Conservation (phyloP, 2,329 filamentous ascomycete genomes). For the Stagonosporopsis chrysanthemi region DNA sequence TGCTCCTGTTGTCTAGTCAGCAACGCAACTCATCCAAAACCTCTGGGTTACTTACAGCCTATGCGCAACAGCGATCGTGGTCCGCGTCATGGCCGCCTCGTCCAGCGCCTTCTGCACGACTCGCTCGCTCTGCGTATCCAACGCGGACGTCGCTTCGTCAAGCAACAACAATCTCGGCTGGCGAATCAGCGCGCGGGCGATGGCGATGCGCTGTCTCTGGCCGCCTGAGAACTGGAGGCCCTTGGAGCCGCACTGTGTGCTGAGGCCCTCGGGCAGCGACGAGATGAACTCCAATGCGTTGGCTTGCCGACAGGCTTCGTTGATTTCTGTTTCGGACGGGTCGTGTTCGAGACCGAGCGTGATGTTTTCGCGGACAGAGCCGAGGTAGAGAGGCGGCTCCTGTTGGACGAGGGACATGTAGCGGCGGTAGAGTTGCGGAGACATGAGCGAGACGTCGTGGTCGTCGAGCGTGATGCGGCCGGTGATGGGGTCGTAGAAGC, state of each 20-base stretch:
- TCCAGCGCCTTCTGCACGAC: conserved; percentile 75
- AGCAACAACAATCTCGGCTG: conserved; percentile 64
- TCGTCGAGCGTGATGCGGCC: conserved; percentile 74
- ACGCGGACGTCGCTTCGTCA: conserved; percentile 66
- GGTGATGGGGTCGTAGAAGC: conserved; percentile 85
- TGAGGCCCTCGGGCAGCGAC: conserved; percentile 31
- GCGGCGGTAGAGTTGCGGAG: conserved; percentile 57
- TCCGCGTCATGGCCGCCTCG: conserved; percentile 52
- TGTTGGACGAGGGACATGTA: conserved; percentile 73
- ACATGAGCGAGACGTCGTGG: conserved; percentile 61
- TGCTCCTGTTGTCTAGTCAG: conserved; percentile 26
- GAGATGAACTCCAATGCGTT: conserved; percentile 43
- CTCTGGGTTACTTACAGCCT: conserved; percentile 55
- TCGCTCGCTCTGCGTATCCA: conserved; percentile 72
- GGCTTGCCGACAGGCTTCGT: conserved; percentile 61
- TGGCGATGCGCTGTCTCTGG: conserved; percentile 79
- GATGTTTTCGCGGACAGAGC: conserved; percentile 58
- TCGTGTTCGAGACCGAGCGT: conserved; percentile 54
- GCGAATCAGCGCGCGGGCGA: conserved; percentile 72
- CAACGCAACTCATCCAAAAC: background rate
- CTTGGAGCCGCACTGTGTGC: conserved; percentile 25
- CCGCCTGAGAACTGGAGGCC: conserved; percentile 74
- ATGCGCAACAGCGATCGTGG: conserved; percentile 54
- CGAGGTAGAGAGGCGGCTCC: conserved; percentile 56
- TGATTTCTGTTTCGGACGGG: conserved; percentile 40